Conservation (phyloP, 2,329 filamentous ascomycete species). For the Beauveria sp. region DNA sequence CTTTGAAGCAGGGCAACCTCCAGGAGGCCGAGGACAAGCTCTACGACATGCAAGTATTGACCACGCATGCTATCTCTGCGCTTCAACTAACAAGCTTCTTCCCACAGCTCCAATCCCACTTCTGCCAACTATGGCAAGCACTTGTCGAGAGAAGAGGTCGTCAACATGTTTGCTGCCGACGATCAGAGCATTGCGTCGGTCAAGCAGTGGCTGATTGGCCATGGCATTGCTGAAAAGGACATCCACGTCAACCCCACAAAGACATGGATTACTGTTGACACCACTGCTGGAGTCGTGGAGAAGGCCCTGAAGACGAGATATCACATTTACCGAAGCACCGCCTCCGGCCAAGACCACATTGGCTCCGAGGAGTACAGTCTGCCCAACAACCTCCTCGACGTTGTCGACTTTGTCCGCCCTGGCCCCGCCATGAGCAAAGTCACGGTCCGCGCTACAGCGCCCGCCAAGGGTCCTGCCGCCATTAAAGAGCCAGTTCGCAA, state of each 20-base stretch:
- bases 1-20: conserved; percentile 38
- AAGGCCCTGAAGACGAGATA: conserved; percentile 45
- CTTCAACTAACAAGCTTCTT: background rate
- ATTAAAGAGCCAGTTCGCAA: conserved; percentile 12
- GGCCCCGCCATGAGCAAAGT: conserved; percentile 30
- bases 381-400: conserved; percentile 27
- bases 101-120: conserved; percentile 28
- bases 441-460: background rate
- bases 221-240: conserved; percentile 41
- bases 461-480: background rate
- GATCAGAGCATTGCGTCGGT: conserved; percentile 41
- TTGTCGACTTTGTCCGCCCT: conserved; percentile 35
- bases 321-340: conserved; percentile 38
- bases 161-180: conserved; percentile 34
- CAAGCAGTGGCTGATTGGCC: conserved; percentile 43
- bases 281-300: conserved; percentile 46
- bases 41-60: conserved; percentile 25
- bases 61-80: too few species aligned
- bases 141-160: conserved; percentile 35
- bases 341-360: conserved; percentile 26
- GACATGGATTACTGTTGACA: conserved; percentile 48
- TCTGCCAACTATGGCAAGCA: conserved; percentile 40
- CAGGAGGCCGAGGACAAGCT: conserved; percentile 36
- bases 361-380: conserved; percentile 35
- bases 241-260: conserved; percentile 42